Percentiles rank a stretch among this genome's conserved stretches.
These are phyloP conservation scores for Francoa sonchifolia DNA, from an alignment of 441 rosid species.

Conservation along the genomic window DNA sequence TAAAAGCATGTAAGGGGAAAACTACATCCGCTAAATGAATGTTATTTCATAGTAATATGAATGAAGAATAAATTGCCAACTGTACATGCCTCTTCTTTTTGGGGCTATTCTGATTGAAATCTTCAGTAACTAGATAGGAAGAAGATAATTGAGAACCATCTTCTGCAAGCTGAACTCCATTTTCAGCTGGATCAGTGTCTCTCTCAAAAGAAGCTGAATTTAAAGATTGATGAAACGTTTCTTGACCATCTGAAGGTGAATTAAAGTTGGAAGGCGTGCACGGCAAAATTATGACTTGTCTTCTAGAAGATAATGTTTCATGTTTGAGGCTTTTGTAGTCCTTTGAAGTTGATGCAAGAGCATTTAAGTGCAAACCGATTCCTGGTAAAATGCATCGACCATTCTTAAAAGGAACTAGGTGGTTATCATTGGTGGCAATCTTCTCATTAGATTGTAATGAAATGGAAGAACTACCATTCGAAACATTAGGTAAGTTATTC, in stretches of 20 bases:
- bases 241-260: constrained; percentile 20
- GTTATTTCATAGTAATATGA: no score
- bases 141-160: constrained; percentile 39
- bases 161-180: constrained; percentile 21
- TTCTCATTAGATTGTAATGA: constrained; percentile 19
- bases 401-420: constrained; percentile 23
- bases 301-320: constrained; percentile 34
- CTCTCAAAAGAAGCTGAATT: constrained; percentile 30
- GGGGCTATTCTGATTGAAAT: constrained; percentile 38
- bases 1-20: no score
- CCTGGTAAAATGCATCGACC: constrained; percentile 53
- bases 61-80: not conserved
- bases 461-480: constrained; percentile 20
- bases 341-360: constrained; percentile 47
- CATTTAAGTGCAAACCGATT: constrained; percentile 91
- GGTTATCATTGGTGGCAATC: constrained; percentile 17
- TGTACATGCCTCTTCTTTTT: constrained; percentile 43
- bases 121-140: constrained; percentile 26
- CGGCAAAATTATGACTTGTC: constrained; percentile 23
- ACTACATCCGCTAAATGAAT: no score
- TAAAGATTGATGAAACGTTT: constrained; percentile 23
- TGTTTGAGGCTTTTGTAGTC: constrained; percentile 26
- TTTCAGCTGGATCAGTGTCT: constrained; percentile 36
- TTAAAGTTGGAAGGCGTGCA: constrained; percentile 22
- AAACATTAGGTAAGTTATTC: constrained; percentile 30